Conservation (phyloP, 495 filamentous ascomycete species). For the Penicillium odoratum region DNA sequence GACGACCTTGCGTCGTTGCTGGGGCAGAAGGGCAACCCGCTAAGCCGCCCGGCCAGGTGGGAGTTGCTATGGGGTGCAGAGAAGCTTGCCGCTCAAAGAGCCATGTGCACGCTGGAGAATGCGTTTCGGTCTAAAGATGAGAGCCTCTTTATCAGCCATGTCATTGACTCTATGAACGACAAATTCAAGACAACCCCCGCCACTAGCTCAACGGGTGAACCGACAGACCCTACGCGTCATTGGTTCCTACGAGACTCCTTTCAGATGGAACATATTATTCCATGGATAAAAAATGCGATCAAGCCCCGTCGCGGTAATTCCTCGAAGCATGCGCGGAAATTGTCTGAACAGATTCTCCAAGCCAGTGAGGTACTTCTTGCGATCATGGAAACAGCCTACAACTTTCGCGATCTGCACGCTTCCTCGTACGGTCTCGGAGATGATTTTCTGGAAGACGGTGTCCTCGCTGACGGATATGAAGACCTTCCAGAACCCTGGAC, state of each 20-base stretch:
- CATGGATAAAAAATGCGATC: conserved; percentile 72
- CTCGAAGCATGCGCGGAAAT: conserved; percentile 32
- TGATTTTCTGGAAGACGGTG: conserved; percentile 65
- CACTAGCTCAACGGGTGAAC: conserved; percentile 57
- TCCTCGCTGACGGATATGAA: conserved; percentile 59
- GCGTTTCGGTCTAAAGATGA: conserved; percentile 45
- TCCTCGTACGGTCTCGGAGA: conserved; percentile 67
- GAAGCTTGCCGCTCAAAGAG: conserved; percentile 79
- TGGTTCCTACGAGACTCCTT: conserved; percentile 81
- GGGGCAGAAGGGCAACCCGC: conserved; percentile 48
- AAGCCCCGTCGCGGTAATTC: conserved; percentile 52
- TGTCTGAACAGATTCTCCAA: conserved; percentile 64
- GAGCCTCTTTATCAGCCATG: conserved; percentile 62
- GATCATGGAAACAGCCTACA: conserved; percentile 68
- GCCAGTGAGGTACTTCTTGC: conserved; percentile 76
- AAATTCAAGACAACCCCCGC: conserved; percentile 56
- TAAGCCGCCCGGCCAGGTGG: conserved; percentile 71
- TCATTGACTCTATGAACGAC: conserved; percentile 68
- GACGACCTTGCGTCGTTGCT: conserved; percentile 70
- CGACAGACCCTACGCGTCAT: conserved; percentile 65
- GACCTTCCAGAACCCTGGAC: conserved; percentile 81
- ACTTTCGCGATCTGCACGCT: conserved; percentile 68
- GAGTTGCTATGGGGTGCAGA: conserved; percentile 85
- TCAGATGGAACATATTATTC: conserved; percentile 70
- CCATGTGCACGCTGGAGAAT: conserved; percentile 78